These are phyloP conservation scores for Fusarium albosuccineum DNA, from an alignment of 2,329 filamentous ascomycete species.

Conservation along the genomic window DNA sequence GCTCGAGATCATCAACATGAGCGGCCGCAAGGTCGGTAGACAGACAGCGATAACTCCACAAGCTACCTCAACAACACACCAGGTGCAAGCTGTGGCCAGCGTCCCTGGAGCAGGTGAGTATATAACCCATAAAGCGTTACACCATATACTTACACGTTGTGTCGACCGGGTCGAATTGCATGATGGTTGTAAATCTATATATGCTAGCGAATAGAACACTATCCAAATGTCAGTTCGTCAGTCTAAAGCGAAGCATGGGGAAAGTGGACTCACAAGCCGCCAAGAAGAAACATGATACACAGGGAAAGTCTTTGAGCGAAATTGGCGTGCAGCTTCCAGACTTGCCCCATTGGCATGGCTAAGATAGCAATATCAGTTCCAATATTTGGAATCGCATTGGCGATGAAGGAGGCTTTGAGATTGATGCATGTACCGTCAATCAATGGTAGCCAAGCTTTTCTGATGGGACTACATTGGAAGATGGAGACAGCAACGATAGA, in stretches of 20 bases:
- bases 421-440: slow-evolving; percentile 24
- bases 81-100: slow-evolving; percentile 31
- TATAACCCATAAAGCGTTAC: no score
- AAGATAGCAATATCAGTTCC: slow-evolving; percentile 26
- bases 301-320: slow-evolving; percentile 27
- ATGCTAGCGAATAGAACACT: slow-evolving; percentile 36
- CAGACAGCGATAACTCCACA: slow-evolving; percentile 35
- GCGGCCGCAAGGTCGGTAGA: slow-evolving; percentile 25
- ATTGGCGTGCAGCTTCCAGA: slow-evolving; percentile 33
- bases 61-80: slow-evolving; percentile 36
- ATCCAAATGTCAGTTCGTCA: background rate
- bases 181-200: slow-evolving; percentile 34
- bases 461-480: slow-evolving; percentile 28
- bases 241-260: accelerated
- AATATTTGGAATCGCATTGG: slow-evolving; percentile 35
- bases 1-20: slow-evolving; percentile 28
- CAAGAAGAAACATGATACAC: slow-evolving; percentile 30
- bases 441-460: slow-evolving; percentile 29
- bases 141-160: slow-evolving; percentile 24
- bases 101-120: slow-evolving; percentile 21
- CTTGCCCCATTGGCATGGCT: slow-evolving; percentile 18
- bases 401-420: slow-evolving; percentile 32
- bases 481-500: slow-evolving; percentile 32
- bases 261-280: slow-evolving; percentile 28
- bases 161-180: slow-evolving; percentile 20